Evolutionary conservation across 2,329 filamentous ascomycete genomes (phyloP), one percentile per base, ranked within the genome.

Genomic region (Pseudocercospora fuligena): DNA sequence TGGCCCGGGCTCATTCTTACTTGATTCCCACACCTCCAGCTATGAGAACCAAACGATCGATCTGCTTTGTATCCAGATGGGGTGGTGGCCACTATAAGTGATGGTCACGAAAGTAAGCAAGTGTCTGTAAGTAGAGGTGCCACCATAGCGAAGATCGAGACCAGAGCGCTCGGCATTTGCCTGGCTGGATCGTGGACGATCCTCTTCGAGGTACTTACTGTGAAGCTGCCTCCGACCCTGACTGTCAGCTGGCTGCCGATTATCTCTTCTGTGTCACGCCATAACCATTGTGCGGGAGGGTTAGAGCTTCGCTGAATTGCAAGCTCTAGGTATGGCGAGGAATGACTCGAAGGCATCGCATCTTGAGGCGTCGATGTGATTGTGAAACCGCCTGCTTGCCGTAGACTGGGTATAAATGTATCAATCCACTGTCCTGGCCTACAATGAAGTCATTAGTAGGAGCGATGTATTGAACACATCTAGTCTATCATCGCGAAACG

Each of bases 1-100:
- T 31, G 19, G 14, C 25, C 7, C 25, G 5, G 2, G 19, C 21
- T 54, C 3, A 54, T 27, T 75, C 84, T 69, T 78, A 88, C 87
- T 96, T 96, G 64, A 96, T 89, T 0, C 93, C 92, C 23, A 96
- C 89, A 1, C 92, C 93, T 0, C 92, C 92, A 0, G 92, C 92
- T 14, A 96, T 83, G 68, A 97, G 89, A 3, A 97, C 86, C 5
- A 90, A 83, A 62, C 86, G 88, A 51, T 83, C 82, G 49, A 90
- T 81, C 4, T 77, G 70, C 3, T 76, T 73, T 2, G 78, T 67
- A 57, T 84, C 78, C 1, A 74, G 61, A 21, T 78, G 78, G 0
- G 82, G 80, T 0, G 91, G 92, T 0, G 93, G 93, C 83, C 89
- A 97, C 36, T 40, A n/a, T 40, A 5, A 40, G 36, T 14, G 36